A percentile compares a stretch with the other conserved stretches of the same genome.
Conservation (phyloP, 2,329 filamentous ascomycete species). For the Cladosporium sp. region DNA sequence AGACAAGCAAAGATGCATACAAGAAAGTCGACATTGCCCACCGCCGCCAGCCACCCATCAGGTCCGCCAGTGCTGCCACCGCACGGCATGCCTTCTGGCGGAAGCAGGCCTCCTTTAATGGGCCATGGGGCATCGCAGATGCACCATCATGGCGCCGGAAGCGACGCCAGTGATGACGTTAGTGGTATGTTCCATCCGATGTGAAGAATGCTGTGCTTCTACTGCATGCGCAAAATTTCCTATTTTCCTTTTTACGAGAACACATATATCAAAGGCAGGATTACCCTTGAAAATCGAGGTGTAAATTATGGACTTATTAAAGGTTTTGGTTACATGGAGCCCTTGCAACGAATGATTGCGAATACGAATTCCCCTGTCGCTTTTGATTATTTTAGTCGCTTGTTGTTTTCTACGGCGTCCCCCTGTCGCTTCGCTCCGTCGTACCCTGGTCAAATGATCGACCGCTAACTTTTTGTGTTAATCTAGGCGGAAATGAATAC, state of each 20-base stretch:
- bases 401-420: slow-evolving; percentile 23
- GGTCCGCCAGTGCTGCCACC: slow-evolving; percentile 59
- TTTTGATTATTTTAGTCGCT: slow-evolving; percentile 28
- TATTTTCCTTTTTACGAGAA: slow-evolving; percentile 19
- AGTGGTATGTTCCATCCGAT: slow-evolving; percentile 98
- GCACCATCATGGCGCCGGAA: slow-evolving; percentile 66
- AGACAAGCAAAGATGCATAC: slow-evolving; percentile 95
- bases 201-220: slow-evolving; percentile 50
- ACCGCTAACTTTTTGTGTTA: slow-evolving; percentile 40
- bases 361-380: slow-evolving; percentile 24
- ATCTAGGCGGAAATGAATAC: slow-evolving; percentile 54
- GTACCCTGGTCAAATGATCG: slow-evolving; percentile 24
- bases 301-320: slow-evolving; percentile 13
- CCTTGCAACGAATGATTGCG: slow-evolving; percentile 3
- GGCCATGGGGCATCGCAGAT: slow-evolving; percentile 49
- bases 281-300: slow-evolving; percentile 22
- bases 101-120: slow-evolving; percentile 58
- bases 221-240: slow-evolving; percentile 7
- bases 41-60: slow-evolving; percentile 53
- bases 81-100: slow-evolving; percentile 56
- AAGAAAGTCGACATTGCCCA: slow-evolving; percentile 41
- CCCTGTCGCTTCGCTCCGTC: slow-evolving; percentile 16
- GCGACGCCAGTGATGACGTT: slow-evolving; percentile 65
- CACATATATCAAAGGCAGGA: slow-evolving; percentile 19
- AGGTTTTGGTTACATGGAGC: slow-evolving; percentile 23